Evolutionary conservation across 805 yeast species (phyloP).

Genomic region (Candida sanyiensis): DNA sequence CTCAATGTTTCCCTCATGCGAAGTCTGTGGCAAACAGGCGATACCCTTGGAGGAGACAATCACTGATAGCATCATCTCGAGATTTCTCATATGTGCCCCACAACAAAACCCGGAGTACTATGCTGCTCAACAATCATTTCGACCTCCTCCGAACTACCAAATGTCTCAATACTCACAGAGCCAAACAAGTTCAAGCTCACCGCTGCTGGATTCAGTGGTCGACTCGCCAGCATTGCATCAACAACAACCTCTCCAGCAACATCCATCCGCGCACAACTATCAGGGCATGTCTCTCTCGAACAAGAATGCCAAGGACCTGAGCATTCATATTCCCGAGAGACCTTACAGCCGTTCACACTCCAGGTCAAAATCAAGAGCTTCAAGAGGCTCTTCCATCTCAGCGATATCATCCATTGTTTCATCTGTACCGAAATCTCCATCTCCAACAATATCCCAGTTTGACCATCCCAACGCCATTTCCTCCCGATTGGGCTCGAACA

Average conservation of each 20-base stretch:
- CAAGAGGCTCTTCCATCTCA: slow-evolving; percentile 27
- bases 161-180: slow-evolving; percentile 1
- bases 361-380: slow-evolving; percentile 10
- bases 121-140: slow-evolving; percentile 4
- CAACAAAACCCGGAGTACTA: background rate
- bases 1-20: slow-evolving; percentile 23
- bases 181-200: background rate
- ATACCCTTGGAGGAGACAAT: slow-evolving; percentile 21
- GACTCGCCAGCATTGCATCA: background rate
- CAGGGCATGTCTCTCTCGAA: slow-evolving; percentile 14
- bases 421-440: slow-evolving; percentile 25
- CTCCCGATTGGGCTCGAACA: slow-evolving; percentile 2
- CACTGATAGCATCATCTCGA: slow-evolving; percentile 18
- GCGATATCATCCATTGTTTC: slow-evolving; percentile 26
- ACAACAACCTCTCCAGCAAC: background rate
- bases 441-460: slow-evolving; percentile 13
- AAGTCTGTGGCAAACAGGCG: slow-evolving; percentile 16
- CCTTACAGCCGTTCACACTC: slow-evolving; percentile 4
- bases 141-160: slow-evolving; percentile 12
- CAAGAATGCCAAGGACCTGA: slow-evolving; percentile 25
- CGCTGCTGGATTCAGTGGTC: background rate
- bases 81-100: slow-evolving; percentile 15
- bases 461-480: slow-evolving; percentile 1
- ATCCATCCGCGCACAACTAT: background rate
- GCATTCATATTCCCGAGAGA: slow-evolving; percentile 18